Evolutionary conservation across 1,284 basidiomycete species (phyloP), one percentile per base, ranked within the genome.

Genomic region (Tilletia setariae): DNA sequence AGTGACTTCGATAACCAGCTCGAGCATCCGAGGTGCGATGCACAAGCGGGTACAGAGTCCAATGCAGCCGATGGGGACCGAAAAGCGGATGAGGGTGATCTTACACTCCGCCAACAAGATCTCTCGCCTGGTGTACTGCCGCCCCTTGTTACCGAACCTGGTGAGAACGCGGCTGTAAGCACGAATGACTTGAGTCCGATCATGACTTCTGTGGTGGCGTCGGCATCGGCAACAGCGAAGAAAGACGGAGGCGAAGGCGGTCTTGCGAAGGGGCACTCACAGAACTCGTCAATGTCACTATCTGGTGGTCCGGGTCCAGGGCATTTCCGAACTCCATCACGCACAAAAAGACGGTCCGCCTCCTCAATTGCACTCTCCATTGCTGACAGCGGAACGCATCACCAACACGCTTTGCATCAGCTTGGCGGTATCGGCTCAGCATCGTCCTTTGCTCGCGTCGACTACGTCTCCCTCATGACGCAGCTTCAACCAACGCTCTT

Each of bases 341-440:
- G 94, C 8, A 98, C 94, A 1, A 98, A 98, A 82, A 89, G 95
- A 1, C 90, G 94, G 21, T 96, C 94, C 0, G 88, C 96, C 11
- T 78, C 87, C 8, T 86, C 63, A 69, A 72, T 81, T 73, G 69
- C 79, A 71, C 46, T 83, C 67, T 73, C 82, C 66, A 30, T 82
- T 56, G 76, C 77, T 63, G 72, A 73, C 23, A 53, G 73, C 77
- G 25, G 19, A 4, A 25, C 56, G n/a, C 32, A 19, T 30, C 56
- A 43, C 23, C 23, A 35, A 59, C 64, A 51, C 23, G 19, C 23
- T 35, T 23, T 32, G 21, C 65, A 21, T 59, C 49, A 40, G 35
- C 4, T 40, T 40, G 35, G 35, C 35, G 35, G 35, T 40, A 4
- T 40, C 35, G 35, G 35, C 13, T 46, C 64, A 9, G 25, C 46